Percentiles rank a stretch among this genome's conserved stretches.
Conservation (phyloP, 768 basidiomycete species). For the Tricholoma saponaceum region DNA sequence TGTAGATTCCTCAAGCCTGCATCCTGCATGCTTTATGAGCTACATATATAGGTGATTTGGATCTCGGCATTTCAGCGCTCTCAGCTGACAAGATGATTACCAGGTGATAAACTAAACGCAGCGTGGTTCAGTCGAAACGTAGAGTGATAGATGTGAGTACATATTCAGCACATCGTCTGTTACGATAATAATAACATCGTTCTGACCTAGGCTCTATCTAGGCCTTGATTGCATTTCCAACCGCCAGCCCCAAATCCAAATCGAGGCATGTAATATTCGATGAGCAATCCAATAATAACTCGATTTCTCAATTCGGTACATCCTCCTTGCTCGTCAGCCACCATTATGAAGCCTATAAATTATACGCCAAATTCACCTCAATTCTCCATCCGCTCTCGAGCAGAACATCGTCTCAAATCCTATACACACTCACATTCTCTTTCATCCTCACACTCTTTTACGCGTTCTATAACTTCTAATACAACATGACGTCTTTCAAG, state of each 20-base stretch:
- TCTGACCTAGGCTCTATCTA: neutral
- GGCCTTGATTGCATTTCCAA: neutral
- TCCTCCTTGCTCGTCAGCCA: neutral
- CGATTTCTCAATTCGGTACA: neutral
- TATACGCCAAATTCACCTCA: neutral
- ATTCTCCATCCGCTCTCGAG: neutral
- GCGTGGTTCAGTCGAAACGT: too few relatives aligned
- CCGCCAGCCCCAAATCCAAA: neutral
- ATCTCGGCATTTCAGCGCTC: too few relatives aligned
- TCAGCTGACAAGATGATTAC: too few relatives aligned
- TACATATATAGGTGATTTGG: too few relatives aligned
- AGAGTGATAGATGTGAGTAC: too few relatives aligned
- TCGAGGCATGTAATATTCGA: neutral
- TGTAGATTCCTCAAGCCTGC: too few relatives aligned
- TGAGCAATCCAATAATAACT: neutral
- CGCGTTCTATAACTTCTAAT: too few relatives aligned
- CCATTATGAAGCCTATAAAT: neutral
- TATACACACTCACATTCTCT: neutral
- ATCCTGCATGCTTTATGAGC: too few relatives aligned
- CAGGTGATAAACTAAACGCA: too few relatives aligned
- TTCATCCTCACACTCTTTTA: neutral
- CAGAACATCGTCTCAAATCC: neutral
- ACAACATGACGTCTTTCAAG: neutral
- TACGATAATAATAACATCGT: too few relatives aligned
- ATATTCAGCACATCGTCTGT: too few relatives aligned